Evolutionary conservation across 2,329 filamentous ascomycete genomes (phyloP), one percentile per base, ranked within the genome.

Genomic region (Colletotrichum graminicola): DNA sequence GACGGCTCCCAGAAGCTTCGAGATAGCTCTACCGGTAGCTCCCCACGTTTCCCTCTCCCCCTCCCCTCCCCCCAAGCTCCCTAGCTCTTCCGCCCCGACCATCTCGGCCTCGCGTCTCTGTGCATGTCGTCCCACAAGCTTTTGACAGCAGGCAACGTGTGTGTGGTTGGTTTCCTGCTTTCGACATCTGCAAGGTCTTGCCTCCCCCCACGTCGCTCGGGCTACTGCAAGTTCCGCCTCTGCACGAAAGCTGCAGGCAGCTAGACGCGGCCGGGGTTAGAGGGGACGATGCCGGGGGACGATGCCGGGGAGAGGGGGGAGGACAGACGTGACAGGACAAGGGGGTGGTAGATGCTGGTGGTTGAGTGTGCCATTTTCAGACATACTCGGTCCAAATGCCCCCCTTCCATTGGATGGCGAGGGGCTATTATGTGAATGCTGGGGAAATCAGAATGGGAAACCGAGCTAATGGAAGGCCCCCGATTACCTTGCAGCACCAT

Each of bases 381-480:
- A 21, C 21, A 55, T 36, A 49, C 47, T 61, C 47, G n/a, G n/a
- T 32, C 14, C 43, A 10, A 10, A 10, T 57, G 26, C 18, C 2
- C 34, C 64, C 54, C 29, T 26, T 47, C 54, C 54, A 71, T 71
- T 71, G 65, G 68, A 63, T 26, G 45, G 66, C 18, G 45, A 45
- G 36, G 36, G 47, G 7, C n/a, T 61, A 68, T 71, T 71, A 71
- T 71, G 68, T 59, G 59, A 71, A 71, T 68, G 68, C 59, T 71
- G 65, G 68, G 68, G 68, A 71, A 71, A 71, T 71, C n/a, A 59
- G 68, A 71, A 68, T 71, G 57, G 59, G 59, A 55, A 67, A 68
- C 68, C 68, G 68, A 71, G 54, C 68, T 71, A 71, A 71, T 68
- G 59, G 65, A 68, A 71, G 52, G 52, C 43, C 65, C 39, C 43